Conservation (phyloP, 2,329 filamentous ascomycete genomes). For the Fusarium domesticum region DNA sequence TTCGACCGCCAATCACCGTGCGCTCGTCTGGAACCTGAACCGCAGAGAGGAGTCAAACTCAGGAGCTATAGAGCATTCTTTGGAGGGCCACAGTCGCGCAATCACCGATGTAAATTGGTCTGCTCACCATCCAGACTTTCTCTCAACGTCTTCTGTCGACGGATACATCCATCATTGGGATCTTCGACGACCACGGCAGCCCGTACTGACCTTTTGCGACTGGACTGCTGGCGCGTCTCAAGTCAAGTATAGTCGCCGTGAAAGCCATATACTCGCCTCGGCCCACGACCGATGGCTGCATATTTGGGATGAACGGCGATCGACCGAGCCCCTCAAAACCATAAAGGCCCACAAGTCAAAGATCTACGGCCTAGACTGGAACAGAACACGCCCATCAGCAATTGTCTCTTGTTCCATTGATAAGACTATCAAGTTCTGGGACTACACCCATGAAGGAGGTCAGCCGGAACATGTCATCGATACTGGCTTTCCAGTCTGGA, state of each 20-base stretch:
- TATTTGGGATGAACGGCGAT: conserved; percentile 85
- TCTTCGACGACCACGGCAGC: conserved; percentile 68
- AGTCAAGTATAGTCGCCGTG: conserved; percentile 89
- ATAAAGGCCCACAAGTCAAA: conserved; percentile 89
- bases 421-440: conserved; percentile 91
- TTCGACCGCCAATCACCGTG: conserved; percentile 91
- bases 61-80: conserved; percentile 76
- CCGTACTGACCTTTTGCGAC: conserved; percentile 79
- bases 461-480: conserved; percentile 72
- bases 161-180: conserved; percentile 95
- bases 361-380: conserved; percentile 96
- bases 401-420: conserved; percentile 88
- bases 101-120: conserved; percentile 98
- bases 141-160: conserved; percentile 89
- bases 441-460: conserved; percentile 62
- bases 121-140: conserved; percentile 82
- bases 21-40: conserved; percentile 88
- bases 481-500: conserved; percentile 85
- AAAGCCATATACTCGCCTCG: conserved; percentile 83
- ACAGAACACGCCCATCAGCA: conserved; percentile 67
- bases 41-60: conserved; percentile 68
- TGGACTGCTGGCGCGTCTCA: conserved; percentile 94
- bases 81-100: conserved; percentile 78
- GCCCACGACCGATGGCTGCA: conserved; percentile 84
- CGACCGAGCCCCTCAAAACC: conserved; percentile 73